These are phyloP conservation scores for Picochlorum sp. DNA, from an alignment of 139 green algal genomes.

Conservation along the genomic window DNA sequence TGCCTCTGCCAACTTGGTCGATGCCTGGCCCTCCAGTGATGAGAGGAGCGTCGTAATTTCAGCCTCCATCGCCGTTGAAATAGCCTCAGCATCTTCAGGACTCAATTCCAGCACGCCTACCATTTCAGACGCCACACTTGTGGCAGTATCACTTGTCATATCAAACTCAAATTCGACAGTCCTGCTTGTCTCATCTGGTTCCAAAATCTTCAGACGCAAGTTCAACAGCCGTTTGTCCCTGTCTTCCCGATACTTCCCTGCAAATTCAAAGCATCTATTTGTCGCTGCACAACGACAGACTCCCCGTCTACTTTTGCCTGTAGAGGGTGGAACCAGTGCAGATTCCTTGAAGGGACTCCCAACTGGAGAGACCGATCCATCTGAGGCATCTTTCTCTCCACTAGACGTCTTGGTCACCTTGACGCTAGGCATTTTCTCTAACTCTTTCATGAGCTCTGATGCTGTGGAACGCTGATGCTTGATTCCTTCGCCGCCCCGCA, in stretches of 20 bases:
- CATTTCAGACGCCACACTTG: constrained; percentile 88
- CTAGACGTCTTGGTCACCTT: neutral
- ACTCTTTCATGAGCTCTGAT: constrained; percentile 18
- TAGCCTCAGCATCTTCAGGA: constrained; percentile 49
- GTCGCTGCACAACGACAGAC: constrained; percentile 16
- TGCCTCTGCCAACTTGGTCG: constrained; percentile 1
- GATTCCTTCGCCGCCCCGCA: neutral
- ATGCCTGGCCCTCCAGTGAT: constrained; percentile 35
- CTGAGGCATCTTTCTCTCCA: neutral
- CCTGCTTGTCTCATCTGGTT: constrained; percentile 52
- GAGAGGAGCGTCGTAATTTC: constrained; percentile 41
- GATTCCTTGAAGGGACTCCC: constrained; percentile 12
- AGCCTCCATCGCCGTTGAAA: constrained; percentile 32
- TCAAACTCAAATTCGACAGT: constrained; percentile 96
- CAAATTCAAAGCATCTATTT: constrained; percentile 45
- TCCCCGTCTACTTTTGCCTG: neutral
- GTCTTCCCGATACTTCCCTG: constrained; percentile 43
- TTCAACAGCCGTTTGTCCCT: constrained; percentile 43
- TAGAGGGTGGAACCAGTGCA: constrained; percentile 4
- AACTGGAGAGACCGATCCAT: neutral
- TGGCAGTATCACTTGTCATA: constrained; percentile 66
- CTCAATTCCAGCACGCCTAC: constrained; percentile 80
- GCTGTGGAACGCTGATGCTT: constrained; percentile 15
- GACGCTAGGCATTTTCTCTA: neutral
- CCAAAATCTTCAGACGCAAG: constrained; percentile 64